Percentiles rank a stretch among this genome's conserved stretches.
Evolutionary conservation across 441 rosid genomes (phyloP).

Genomic region (Gossypium schwendimanii): DNA sequence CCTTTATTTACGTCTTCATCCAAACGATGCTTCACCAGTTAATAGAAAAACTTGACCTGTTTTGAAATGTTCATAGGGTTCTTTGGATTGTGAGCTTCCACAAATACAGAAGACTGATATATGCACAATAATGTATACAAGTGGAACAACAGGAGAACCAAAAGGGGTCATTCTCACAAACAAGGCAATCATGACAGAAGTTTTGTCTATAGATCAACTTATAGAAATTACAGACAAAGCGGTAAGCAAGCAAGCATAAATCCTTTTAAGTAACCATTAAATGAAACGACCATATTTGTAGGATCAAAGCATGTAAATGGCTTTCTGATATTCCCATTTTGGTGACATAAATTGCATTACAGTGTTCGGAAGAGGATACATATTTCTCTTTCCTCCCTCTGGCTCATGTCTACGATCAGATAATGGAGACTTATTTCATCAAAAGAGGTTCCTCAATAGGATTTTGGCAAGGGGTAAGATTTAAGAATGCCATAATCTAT

Average conservation of each 20-base stretch:
- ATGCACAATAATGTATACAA: conserved; percentile 87
- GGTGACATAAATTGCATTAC: conserved; percentile 15
- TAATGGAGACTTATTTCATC: conserved; percentile 69
- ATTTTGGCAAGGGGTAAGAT: conserved; percentile 81
- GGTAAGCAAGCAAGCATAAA: conserved; percentile 30
- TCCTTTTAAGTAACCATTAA: neutral
- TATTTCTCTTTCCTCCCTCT: conserved; percentile 86
- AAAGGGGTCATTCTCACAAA: conserved; percentile 82
- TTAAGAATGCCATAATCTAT: neutral
- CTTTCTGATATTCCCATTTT: neutral
- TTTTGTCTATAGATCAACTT: conserved; percentile 60
- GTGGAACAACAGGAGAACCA: conserved; percentile 96
- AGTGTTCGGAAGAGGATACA: conserved; percentile 66
- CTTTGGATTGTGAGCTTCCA: conserved; percentile 51
- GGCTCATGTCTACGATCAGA: conserved; percentile 87
- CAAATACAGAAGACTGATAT: conserved; percentile 55
- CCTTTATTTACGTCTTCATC: neutral
- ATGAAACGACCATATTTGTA: neutral
- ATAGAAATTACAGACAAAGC: conserved; percentile 47
- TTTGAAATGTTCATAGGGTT: conserved; percentile 38
- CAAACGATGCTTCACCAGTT: neutral
- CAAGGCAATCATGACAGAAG: conserved; percentile 57
- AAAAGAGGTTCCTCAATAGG: conserved; percentile 73
- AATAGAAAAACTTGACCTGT: neutral
- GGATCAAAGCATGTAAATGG: neutral